Evolutionary conservation across 192 early-diverging fungal genomes (phyloP), one percentile per base, ranked within the genome.

Genomic region (Linnemannia elongata): DNA sequence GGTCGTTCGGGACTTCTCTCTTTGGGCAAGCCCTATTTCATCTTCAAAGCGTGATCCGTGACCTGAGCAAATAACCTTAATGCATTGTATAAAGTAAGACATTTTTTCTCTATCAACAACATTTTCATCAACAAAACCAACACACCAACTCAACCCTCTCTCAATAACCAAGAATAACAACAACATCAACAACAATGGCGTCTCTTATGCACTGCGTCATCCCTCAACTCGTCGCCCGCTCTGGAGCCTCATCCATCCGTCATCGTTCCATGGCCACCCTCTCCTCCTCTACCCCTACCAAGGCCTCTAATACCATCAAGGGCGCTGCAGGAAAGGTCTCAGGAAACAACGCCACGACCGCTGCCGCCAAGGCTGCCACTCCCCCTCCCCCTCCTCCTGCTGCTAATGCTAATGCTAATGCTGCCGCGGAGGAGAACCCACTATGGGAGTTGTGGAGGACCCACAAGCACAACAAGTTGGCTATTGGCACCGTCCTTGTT

Each of bases 401-500:
- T 6, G 38, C 38, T 3, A 39, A 39, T 4, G 38, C 38, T 39
- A 39, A n/a, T 24, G 41, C 54, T 3, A 9, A 72, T 15, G 6
- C 30, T 24, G 79, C 74, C 7, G 55, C 55, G 52, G 72, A 80
- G 15, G 20, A 13, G 6, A 80, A 80, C 24, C 72, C 69, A 1
- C 24, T 80, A 13, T 36, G n/a, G 44, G n/a, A 68, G 12, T 30
- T 80, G 35, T 60, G 35, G 20, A 20, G 33, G 36, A 45, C 10
- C 0, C 79, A 80, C 60, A 80, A 80, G 69, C 36, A 74, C 41
- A 38, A 80, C 7, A 55, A 44, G 0, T 41, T 30, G 47, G 74
- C 81, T 2, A 77, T 82, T 47, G 81, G 75, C 8, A 69, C 70
- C 0, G 60, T 77, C 15, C 12, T 82, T 33, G 39, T 72, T 7